Evolutionary conservation across 805 yeast species (phyloP), one percentile per base, ranked within the genome.

Genomic region (Barnettozyma sp.): DNA sequence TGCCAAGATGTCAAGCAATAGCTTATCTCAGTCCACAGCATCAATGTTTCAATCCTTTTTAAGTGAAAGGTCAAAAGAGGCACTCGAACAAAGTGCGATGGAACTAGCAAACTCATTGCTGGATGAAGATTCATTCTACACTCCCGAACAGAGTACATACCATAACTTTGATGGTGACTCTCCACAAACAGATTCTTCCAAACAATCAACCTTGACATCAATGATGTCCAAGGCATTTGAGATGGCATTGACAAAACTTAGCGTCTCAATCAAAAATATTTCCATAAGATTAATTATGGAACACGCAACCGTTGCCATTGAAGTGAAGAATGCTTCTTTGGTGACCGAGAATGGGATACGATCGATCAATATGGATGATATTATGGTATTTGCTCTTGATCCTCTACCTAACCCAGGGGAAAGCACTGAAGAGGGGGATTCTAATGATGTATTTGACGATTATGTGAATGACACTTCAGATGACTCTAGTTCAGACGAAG

Each of bases 21-120:
- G 26, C 36, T 4, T 24, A 22, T 17, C 37, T 8, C 22, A 34
- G 3, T 29, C 38, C 10, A 22, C 42, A 17, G 27, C 39, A 14
- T 22, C 33, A 6, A 33, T 36, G 30, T 25, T 65, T 8, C 34
- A 32, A 13, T 33, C 39, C n/a, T 26, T 35, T 13, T 23, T 33
- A 9, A 37, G 53, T 24, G 58, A 56, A 16, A 61, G 53, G 26
- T 48, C 54, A 2, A 63, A 61, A 39, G 73, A 73, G 38, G 74
- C 78, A 38, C 56, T 83, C 38, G 77, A 83, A 0, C 81, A 77
- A 48, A 81, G 92, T 39, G 78, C 90, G 0, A 78, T 79, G 16
- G 85, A 81, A 46, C 63, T 86, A 37, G 86, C 92, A 3, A 71
- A 69, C 43, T 63, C 70, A 10, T 52, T 66, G 28, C 52, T 65